Evolutionary conservation across 1,139 yeast genomes (phyloP).

Genomic region (Lodderomyces beijingensis): DNA sequence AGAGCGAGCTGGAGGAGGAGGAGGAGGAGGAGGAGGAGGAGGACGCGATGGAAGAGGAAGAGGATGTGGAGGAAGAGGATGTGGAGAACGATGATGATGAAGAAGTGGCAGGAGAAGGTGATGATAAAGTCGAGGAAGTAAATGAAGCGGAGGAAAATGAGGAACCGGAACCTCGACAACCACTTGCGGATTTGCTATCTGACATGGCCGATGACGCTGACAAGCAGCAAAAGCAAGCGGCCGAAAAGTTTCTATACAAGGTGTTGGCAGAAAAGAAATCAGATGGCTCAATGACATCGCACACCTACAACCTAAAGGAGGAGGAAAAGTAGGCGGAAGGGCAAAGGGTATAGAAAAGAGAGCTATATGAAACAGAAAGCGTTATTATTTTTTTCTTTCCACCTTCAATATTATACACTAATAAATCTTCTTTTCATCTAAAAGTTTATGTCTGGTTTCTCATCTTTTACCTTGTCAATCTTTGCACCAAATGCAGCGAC

Average conservation of each 20-base stretch:
- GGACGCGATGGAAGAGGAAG: conserved; percentile 17
- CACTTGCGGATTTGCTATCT: conserved; percentile 4
- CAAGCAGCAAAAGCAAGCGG: background rate
- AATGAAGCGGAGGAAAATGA: background rate
- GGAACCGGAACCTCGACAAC: conserved; percentile 1
- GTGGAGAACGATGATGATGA: conserved; percentile 10
- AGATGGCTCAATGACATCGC: conserved; percentile 6
- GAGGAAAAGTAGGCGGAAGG: background rate
- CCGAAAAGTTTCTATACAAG: conserved; percentile 7
- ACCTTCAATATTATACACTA: background rate
- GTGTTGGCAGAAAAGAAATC: conserved; percentile 10
- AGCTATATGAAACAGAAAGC: background rate
- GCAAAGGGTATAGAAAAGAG: too few relatives aligned
- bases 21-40: conserved; percentile 18
- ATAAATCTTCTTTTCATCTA: conserved; percentile 9
- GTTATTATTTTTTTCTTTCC: background rate
- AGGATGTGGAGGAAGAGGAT: conserved; percentile 13
- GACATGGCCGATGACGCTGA: conserved; percentile 3
- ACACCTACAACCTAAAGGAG: conserved; percentile 5
- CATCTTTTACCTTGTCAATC: conserved; percentile 55
- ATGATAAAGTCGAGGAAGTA: conserved; percentile 1
- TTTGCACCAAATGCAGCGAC: conserved; percentile 62
- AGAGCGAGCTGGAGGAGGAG: conserved; percentile 22
- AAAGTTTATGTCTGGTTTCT: conserved; percentile 39
- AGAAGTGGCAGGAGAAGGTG: conserved; percentile 6